Evolutionary conservation across 2,329 filamentous ascomycete genomes (phyloP).

Genomic region (Nothophoma quercina): DNA sequence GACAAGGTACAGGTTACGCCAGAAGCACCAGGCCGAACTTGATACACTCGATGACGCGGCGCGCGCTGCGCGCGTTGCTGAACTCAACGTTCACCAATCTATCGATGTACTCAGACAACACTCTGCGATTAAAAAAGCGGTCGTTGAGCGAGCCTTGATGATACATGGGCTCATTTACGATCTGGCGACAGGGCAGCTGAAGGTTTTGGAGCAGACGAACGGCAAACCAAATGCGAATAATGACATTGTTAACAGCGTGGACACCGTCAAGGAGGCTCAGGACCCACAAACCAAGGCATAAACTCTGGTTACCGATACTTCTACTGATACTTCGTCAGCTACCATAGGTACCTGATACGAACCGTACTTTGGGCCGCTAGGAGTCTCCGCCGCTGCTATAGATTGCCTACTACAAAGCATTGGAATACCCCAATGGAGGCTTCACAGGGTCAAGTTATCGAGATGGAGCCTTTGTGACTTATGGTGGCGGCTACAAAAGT

Average conservation of each 20-base stretch:
- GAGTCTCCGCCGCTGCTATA: no score
- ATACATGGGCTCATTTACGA: slow-evolving; percentile 84
- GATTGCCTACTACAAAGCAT: no score
- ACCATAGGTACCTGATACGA: no score
- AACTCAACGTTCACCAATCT: slow-evolving; percentile 77
- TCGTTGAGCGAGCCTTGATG: slow-evolving; percentile 72
- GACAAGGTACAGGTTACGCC: slow-evolving; percentile 51
- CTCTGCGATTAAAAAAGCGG: slow-evolving; percentile 72
- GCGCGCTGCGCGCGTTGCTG: slow-evolving; percentile 69
- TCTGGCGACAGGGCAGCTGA: slow-evolving; percentile 62
- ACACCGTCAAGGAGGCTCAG: background rate
- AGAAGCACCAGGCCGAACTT: slow-evolving; percentile 61
- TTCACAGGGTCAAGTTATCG: no score
- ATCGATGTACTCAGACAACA: slow-evolving; percentile 74
- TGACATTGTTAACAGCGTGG: background rate
- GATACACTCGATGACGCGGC: slow-evolving; percentile 56
- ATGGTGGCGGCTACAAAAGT: no score
- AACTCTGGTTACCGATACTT: background rate
- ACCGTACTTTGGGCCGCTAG: no score
- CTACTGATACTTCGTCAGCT: background rate
- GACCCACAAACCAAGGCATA: background rate
- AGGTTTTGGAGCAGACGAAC: slow-evolving; percentile 55
- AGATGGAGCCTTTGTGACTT: no score
- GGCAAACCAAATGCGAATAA: background rate
- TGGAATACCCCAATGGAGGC: no score